Evolutionary conservation across 371 early-diverging fungal species (phyloP), one percentile per base, ranked within the genome.

Genomic region (Apophysomyces sp.): DNA sequence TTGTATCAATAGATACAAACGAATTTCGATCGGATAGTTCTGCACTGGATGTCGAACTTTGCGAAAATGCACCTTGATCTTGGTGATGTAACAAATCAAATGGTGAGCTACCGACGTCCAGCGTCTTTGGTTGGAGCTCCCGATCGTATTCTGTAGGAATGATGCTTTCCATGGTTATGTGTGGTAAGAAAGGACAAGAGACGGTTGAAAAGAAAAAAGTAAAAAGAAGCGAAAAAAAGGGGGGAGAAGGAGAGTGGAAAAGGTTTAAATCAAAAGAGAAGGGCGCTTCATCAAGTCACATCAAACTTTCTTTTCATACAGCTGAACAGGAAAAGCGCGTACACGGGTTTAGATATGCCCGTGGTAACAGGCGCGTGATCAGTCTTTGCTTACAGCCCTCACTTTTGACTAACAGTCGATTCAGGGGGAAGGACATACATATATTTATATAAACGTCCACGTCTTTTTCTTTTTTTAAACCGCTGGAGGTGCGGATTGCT

Each of bases 31-130:
- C 52, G 32, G 44, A 60, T 34, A 52, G 52, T 37, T 60, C 52
- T 24, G 51, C 53, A 40, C 31, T 30, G 26, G 60, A 60, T 13
- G 52, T 21, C n/a, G 60, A 52, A 18, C 60, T 60, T 34, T 60
- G 60, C 27, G 60, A 60, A 37, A 44, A 21, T 7, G 49, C 9
- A 4, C 49, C 49, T 44, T 44, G 49, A 37, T 37, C 2, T n/a
- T n/a, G n/a, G n/a, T n/a, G n/a, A 18, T n/a, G 49, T 21, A 21
- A 44, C 3, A 44, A 11, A 44, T 16, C 49, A 44, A 44, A 44
- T 0, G 49, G 49, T 21, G 49, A 44, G 16, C 49, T 21, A 21
- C 21, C 8, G 49, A 21, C 49, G 49, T 16, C 49, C 49, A 44
- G 49, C 49, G 49, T 21, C 49, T 44, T 44, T n/a, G 21, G 3